Percentiles rank a stretch among this genome's conserved stretches.
phyloP scores from a whole-genome alignment of 139 green algal species.

The Closterium sp. region DNA sequence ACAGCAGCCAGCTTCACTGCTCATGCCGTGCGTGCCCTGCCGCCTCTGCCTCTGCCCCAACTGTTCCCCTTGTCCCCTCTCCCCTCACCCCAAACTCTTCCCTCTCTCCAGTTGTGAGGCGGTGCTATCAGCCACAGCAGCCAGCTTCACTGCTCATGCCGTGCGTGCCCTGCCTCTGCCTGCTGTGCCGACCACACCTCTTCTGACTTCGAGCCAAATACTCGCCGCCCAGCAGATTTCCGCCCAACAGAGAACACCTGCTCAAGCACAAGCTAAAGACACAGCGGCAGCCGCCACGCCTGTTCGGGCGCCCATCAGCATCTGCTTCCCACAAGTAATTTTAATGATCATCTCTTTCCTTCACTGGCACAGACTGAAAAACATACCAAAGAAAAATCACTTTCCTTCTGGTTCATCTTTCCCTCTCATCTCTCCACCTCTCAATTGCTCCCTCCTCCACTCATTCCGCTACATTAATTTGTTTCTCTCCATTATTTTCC shows the following conservation, averaged over 20 bases:
- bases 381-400: too few relatives aligned
- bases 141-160: neutral
- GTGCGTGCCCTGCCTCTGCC: neutral
- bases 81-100: too few relatives aligned
- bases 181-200: neutral
- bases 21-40: neutral
- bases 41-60: too few relatives aligned
- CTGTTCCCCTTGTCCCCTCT: neutral
- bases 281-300: neutral
- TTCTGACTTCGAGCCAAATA: neutral
- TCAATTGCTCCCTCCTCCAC: too few relatives aligned
- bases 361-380: too few relatives aligned
- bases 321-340: neutral
- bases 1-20: neutral
- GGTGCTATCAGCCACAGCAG: neutral
- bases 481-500: too few relatives aligned
- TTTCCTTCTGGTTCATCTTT: too few relatives aligned
- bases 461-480: too few relatives aligned
- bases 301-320: neutral
- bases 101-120: neutral
- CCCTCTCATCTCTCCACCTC: too few relatives aligned
- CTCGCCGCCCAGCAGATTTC: neutral
- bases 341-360: too few relatives aligned
- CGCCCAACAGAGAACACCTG: too few relatives aligned
- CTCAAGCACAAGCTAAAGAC: too few relatives aligned